Percentiles rank a stretch among this genome's conserved stretches.
Conservation (phyloP, 306 rosid species). For the Cucumis melo region DNA sequence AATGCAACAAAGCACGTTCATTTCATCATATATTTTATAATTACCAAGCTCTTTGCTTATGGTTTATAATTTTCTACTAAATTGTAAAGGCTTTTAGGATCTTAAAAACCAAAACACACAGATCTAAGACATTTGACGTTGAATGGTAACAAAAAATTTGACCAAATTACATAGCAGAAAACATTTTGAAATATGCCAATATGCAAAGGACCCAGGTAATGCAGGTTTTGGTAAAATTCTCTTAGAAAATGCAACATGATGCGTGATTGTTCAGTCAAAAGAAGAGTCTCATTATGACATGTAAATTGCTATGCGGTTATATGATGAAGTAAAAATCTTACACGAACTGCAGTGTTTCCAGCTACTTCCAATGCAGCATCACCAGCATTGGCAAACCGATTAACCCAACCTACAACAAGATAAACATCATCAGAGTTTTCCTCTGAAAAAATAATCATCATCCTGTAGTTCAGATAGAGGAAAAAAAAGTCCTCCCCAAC, state of each 20-base stretch:
- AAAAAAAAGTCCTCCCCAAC: background rate
- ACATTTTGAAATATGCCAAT: background rate
- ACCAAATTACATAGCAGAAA: background rate
- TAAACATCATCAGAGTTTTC: background rate
- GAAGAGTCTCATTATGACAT: background rate
- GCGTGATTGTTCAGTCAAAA: background rate
- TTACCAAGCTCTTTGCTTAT: background rate
- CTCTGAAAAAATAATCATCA: background rate
- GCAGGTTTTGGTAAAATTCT: background rate
- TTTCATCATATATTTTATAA: background rate
- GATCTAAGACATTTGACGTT: background rate
- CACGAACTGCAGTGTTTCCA: slow-evolving; percentile 79
- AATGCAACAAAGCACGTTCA: background rate
- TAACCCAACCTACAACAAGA: slow-evolving; percentile 83
- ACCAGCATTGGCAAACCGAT: slow-evolving; percentile 98
- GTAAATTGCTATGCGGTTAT: background rate
- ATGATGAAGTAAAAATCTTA: slow-evolving; percentile 23
- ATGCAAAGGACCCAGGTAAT: background rate
- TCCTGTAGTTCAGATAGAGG: background rate
- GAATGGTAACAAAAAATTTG: background rate
- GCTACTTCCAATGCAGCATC: slow-evolving; percentile 98
- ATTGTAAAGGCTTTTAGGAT: background rate
- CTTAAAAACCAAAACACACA: background rate
- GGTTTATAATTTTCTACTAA: background rate
- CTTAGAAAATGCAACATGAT: background rate